A percentile compares a stretch with the other conserved stretches of the same genome.
Evolutionary conservation across 1,139 yeast species (phyloP).

Genomic region (Komagataea norvegica): DNA sequence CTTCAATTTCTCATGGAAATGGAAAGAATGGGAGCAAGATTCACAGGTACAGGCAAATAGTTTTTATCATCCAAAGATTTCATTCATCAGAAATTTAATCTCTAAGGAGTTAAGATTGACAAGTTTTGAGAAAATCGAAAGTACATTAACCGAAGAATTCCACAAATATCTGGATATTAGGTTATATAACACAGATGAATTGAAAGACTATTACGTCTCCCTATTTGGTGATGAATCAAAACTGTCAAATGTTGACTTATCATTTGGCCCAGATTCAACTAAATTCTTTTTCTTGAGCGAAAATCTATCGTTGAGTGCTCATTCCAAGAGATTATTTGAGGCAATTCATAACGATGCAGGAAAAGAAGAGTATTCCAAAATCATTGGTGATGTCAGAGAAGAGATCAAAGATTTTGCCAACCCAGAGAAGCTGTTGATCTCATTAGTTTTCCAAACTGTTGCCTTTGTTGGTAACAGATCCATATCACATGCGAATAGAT

Average conservation of each 20-base stretch:
- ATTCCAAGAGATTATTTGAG: conserved; percentile 31
- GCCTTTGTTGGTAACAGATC: conserved; percentile 88
- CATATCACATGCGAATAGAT: conserved; percentile 75
- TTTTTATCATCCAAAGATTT: conserved; percentile 64
- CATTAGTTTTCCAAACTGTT: conserved; percentile 63
- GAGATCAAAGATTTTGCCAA: conserved; percentile 29
- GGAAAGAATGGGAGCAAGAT: conserved; percentile 89
- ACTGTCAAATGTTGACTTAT: conserved; percentile 22
- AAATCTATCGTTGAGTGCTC: conserved; percentile 29
- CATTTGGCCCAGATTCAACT: conserved; percentile 27
- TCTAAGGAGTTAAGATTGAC: conserved; percentile 77
- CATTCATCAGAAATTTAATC: conserved; percentile 73
- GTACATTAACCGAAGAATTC: conserved; percentile 74
- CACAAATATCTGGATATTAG: conserved; percentile 56
- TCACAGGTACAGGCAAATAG: conserved; percentile 37
- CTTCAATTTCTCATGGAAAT: conserved; percentile 95
- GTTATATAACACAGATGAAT: conserved; percentile 34
- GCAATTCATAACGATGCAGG: conserved; percentile 32
- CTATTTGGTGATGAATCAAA: conserved; percentile 25
- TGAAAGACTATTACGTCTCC: conserved; percentile 33
- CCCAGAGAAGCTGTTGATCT: conserved; percentile 47
- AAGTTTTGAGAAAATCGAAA: conserved; percentile 63
- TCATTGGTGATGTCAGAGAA: conserved; percentile 33
- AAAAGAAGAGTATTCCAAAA: conserved; percentile 29
- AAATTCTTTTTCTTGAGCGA: conserved; percentile 32